These are phyloP conservation scores for Ceriops decandra DNA, from an alignment of 345 rosid genomes.

Conservation along the genomic window DNA sequence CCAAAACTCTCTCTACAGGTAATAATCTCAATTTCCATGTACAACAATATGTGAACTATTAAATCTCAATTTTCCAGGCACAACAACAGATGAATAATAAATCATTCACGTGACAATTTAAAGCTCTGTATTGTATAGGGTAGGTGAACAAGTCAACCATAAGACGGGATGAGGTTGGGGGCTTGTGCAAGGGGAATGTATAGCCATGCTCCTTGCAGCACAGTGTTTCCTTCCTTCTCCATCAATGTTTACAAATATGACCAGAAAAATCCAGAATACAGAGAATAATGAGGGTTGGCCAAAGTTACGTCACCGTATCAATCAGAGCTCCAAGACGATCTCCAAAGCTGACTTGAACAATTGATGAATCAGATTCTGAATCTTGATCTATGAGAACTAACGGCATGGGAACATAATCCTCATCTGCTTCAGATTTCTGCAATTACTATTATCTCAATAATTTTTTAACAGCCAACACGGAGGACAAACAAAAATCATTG, in stretches of 20 bases:
- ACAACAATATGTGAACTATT: not conserved
- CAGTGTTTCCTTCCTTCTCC: not conserved
- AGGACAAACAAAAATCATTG: not conserved
- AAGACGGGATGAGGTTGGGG: not conserved
- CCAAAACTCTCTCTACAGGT: not conserved
- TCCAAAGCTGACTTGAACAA: conserved; percentile 89
- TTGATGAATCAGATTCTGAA: conserved; percentile 75
- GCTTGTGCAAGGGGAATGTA: not conserved
- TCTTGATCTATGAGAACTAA: conserved; percentile 84
- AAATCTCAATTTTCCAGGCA: not conserved
- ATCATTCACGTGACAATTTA: not conserved
- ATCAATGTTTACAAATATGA: not conserved
- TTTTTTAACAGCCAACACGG: not conserved
- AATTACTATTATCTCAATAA: conserved; percentile 29
- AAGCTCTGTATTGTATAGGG: not conserved
- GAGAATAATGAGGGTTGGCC: not conserved
- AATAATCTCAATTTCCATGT: not conserved
- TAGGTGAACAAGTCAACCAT: not conserved
- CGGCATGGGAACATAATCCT: conserved; percentile 56
- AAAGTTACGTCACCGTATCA: conserved; percentile 60
- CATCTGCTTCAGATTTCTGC: conserved; percentile 55
- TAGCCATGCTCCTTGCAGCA: not conserved
- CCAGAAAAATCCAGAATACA: not conserved
- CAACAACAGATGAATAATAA: not conserved
- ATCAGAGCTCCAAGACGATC: conserved; percentile 95